Evolutionary conservation across 2,329 filamentous ascomycete genomes (phyloP).

Genomic region (Cordyceps cateniannulata): DNA sequence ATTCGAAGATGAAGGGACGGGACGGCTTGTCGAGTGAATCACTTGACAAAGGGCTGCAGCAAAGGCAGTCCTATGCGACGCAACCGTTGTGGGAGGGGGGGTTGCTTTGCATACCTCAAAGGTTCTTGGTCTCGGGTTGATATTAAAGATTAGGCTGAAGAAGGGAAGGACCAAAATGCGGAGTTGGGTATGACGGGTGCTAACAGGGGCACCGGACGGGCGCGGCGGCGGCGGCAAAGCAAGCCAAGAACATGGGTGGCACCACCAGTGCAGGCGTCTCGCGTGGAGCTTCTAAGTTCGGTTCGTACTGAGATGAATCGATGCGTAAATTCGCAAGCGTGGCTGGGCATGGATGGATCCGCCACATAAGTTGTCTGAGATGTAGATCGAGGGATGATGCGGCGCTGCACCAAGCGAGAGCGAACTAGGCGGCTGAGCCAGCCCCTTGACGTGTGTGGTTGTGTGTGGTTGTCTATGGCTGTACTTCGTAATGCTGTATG

Average conservation of each 20-base stretch:
- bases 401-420: neutral
- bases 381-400: slow-evolving; percentile 1
- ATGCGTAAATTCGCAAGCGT: neutral
- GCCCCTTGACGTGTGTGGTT: neutral
- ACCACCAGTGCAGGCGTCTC: neutral
- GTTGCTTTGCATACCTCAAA: neutral
- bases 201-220: neutral
- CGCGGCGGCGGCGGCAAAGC: neutral
- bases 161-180: neutral
- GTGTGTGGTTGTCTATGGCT: neutral
- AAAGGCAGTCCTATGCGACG: slow-evolving; percentile 4
- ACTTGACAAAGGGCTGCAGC: slow-evolving; percentile 4
- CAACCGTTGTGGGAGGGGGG: neutral
- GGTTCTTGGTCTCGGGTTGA: neutral
- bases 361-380: slow-evolving; percentile 4
- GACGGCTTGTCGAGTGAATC: neutral
- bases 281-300: slow-evolving; percentile 9
- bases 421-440: neutral
- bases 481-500: neutral
- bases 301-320: neutral
- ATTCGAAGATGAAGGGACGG: neutral
- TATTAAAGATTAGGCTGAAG: neutral
- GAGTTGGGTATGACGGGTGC: neutral
- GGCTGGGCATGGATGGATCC: neutral
- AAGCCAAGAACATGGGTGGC: neutral